Conservation (phyloP, 2,329 filamentous ascomycete genomes). For the Ophiostoma sp. region DNA sequence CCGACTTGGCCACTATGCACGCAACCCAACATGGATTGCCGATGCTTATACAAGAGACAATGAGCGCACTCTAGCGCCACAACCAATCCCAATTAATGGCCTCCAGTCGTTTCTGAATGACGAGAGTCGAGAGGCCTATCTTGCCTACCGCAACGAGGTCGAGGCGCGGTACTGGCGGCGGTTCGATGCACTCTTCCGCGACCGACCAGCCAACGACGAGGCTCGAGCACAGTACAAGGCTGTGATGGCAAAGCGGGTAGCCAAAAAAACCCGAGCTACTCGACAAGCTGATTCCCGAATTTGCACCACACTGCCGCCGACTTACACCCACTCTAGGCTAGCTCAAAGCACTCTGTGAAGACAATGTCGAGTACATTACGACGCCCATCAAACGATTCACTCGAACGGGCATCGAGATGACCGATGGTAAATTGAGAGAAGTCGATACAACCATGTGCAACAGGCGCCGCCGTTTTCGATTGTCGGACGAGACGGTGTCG, state of each 20-base stretch:
- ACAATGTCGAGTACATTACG: slow-evolving; percentile 48
- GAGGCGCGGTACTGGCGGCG: neutral
- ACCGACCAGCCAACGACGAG: too few relatives aligned
- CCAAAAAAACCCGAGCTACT: too few relatives aligned
- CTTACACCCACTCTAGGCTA: slow-evolving; percentile 57
- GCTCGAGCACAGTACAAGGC: too few relatives aligned
- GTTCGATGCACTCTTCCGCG: neutral
- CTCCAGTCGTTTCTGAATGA: neutral
- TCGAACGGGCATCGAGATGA: neutral
- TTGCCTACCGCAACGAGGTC: neutral
- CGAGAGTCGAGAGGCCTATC: neutral
- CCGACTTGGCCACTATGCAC: slow-evolving; percentile 39
- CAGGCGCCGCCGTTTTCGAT: neutral
- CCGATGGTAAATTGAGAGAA: neutral
- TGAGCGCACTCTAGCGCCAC: neutral
- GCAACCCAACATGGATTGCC: neutral
- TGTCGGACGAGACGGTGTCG: slow-evolving; percentile 40
- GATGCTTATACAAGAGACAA: neutral
- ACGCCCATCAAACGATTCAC: neutral
- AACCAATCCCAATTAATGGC: neutral
- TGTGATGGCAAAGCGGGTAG: too few relatives aligned
- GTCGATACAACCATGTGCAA: neutral
- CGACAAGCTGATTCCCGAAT: neutral
- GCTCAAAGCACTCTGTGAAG: slow-evolving; percentile 60
- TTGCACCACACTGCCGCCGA: slow-evolving; percentile 62